Evolutionary conservation across 352 stramenopile species (phyloP), one percentile per base, ranked within the genome.

Genomic region (Thraustochytrium striatum): DNA sequence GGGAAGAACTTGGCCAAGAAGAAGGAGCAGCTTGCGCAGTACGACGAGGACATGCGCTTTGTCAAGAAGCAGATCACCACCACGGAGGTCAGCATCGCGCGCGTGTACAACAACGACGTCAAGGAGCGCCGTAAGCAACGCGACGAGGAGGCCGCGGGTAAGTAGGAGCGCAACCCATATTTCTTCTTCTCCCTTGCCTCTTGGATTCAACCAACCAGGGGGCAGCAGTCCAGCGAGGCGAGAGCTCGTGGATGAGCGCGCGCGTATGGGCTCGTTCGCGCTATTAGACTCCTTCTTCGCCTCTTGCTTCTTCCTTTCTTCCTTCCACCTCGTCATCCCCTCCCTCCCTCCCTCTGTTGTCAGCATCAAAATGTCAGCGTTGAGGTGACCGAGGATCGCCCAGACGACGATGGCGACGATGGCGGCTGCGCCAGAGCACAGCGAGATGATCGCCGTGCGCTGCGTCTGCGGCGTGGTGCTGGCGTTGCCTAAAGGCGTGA

Each of bases 91-190:
- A 97, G 96, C 86, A 97, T 98, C 84, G 93, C 89, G 79, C 88
- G 94, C 72, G 96, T 98, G 83, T 98, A 97, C 86, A 98, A 98
- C 88, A 93, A 96, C 88, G 94, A 98, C 86, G 93, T 98, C 7
- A 85, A 88, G 83, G 83, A 82, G 50, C 81, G 87, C 36, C 50
- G 69, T n/a, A 28, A 62, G 50, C 11, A 19, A 7, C 30, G 32
- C n/a, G 61, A 1, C 19, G 11, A 61, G 55, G 55, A 2, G 3
- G 55, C 21, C n/a, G 25, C 55, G 7, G 55, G 25, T 8, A 61
- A 61, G 55, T 25, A 36, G 55, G 55, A 39, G 16, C 47, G 47
- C 47, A 21, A 16, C 25, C 47, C 47, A 21, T 25, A 21, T 55
- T 55, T 55, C 47, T 55, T 55, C 25, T 55, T 55, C 25, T 55